Evolutionary conservation across 202 grass and related monocot genomes (phyloP).

Genomic region (Panicum virgatum): DNA sequence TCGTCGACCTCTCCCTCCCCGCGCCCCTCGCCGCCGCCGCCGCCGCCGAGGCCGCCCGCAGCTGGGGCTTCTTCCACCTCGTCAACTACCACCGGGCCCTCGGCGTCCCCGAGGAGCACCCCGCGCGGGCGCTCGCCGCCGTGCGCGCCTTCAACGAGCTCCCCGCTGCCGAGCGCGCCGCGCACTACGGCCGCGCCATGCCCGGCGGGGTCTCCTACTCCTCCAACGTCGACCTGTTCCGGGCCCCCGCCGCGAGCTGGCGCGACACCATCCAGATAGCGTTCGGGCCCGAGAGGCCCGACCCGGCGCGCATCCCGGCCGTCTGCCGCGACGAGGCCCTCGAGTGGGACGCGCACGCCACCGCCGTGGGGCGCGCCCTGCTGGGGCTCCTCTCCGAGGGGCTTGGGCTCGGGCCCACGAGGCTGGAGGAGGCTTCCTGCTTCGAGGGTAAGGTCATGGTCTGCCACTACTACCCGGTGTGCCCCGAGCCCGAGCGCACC

Average conservation of each 20-base stretch:
- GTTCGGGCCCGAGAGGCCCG: conserved; percentile 34
- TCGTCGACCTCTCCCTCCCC: conserved; percentile 67
- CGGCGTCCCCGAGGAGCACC: conserved; percentile 27
- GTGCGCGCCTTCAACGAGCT: conserved; percentile 75
- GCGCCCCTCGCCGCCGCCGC: conserved; percentile 28
- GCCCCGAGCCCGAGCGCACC: conserved; percentile 81
- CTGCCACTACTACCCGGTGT: conserved; percentile 91
- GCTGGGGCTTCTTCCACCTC: conserved; percentile 84
- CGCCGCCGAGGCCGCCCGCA: conserved; percentile 43
- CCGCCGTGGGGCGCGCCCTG: conserved; percentile 36
- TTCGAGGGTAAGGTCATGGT: conserved; percentile 60
- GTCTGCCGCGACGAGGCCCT: conserved; percentile 54
- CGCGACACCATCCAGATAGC: conserved; percentile 66
- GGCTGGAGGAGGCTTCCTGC: conserved; percentile 49
- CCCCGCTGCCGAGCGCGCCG: conserved; percentile 52
- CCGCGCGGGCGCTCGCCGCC: conserved; percentile 41
- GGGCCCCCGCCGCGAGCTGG: conserved; percentile 72
- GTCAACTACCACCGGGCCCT: conserved; percentile 38
- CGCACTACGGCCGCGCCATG: conserved; percentile 58
- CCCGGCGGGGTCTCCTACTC: conserved; percentile 60
- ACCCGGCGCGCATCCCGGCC: conserved; percentile 52
- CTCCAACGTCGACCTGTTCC: conserved; percentile 74
- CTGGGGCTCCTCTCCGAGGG: conserved; percentile 60
- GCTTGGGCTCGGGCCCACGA: conserved; percentile 38
- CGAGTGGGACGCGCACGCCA: conserved; percentile 61